Evolutionary conservation across 179 eudicot species (phyloP).

Genomic region (Silene noctiflora): DNA sequence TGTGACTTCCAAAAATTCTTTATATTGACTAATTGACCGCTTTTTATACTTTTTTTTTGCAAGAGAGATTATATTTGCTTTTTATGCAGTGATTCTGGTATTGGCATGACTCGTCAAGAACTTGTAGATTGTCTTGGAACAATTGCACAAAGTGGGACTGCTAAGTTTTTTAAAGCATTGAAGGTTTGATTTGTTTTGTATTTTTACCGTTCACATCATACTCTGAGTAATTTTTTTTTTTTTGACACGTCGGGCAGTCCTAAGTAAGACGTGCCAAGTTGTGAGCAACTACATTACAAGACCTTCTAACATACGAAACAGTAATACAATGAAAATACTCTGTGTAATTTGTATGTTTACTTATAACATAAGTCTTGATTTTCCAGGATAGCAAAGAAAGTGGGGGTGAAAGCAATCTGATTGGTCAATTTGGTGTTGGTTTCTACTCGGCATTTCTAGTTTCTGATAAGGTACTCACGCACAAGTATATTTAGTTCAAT

Average conservation of each 20-base stretch:
- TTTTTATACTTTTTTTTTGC: slow-evolving; percentile 3
- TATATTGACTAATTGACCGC: neutral
- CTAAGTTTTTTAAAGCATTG: slow-evolving; percentile 84
- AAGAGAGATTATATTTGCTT: neutral
- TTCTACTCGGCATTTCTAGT: slow-evolving; percentile 97
- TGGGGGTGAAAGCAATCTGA: slow-evolving; percentile 81
- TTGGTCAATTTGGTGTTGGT: slow-evolving; percentile 98
- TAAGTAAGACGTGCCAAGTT: too few relatives aligned
- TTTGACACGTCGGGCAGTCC: too few relatives aligned
- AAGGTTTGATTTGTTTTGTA: slow-evolving; percentile 45
- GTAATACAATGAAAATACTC: too few relatives aligned
- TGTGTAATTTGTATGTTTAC: neutral
- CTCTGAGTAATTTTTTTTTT: neutral
- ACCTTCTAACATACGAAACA: too few relatives aligned
- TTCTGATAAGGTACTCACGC: slow-evolving; percentile 69
- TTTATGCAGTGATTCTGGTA: slow-evolving; percentile 76
- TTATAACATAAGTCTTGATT: neutral
- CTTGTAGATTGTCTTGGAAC: slow-evolving; percentile 95
- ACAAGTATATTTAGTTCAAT: neutral
- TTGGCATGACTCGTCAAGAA: slow-evolving; percentile 94
- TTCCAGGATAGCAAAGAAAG: slow-evolving; percentile 92
- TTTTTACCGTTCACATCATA: neutral
- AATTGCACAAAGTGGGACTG: slow-evolving; percentile 98
- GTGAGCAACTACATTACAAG: too few relatives aligned
- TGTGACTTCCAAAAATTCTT: slow-evolving; percentile 16